A percentile compares a stretch with the other conserved stretches of the same genome.
Conservation (phyloP, 2,329 filamentous ascomycete genomes). For the Pseudopithomyces chartarum region DNA sequence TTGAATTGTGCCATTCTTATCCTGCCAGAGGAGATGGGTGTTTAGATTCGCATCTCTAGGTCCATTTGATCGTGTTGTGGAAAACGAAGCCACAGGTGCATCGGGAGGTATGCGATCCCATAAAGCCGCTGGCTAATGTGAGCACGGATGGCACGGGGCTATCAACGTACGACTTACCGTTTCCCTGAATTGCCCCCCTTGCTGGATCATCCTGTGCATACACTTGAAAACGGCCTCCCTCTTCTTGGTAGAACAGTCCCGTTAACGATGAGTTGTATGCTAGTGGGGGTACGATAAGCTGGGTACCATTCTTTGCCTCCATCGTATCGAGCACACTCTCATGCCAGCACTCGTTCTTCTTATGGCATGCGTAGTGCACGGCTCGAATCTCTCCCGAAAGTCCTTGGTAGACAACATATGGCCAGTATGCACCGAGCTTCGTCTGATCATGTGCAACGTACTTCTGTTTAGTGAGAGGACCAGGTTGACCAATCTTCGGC, state of each 20-base stretch:
- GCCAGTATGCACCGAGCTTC: constrained; percentile 21
- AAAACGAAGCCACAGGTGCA: constrained; percentile 20
- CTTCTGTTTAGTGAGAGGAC: constrained; percentile 18
- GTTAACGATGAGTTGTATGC: constrained; percentile 16
- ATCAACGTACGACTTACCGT: constrained; percentile 9
- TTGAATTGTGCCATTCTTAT: constrained; percentile 15
- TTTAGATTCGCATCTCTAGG: constrained; percentile 9
- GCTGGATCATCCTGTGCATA: constrained; percentile 13
- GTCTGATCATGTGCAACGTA: constrained; percentile 17
- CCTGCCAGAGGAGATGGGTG: constrained; percentile 23
- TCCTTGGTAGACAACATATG: constrained; percentile 20
- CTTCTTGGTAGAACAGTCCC: constrained; percentile 20
- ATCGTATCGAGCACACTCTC: constrained; percentile 17
- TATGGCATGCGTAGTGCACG: constrained; percentile 16
- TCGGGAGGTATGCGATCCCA: constrained; percentile 14
- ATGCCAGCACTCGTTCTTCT: constrained; percentile 20
- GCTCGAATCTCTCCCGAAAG: constrained; percentile 17
- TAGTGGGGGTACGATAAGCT: constrained; percentile 12
- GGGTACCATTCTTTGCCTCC: constrained; percentile 19
- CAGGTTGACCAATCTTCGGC: constrained; percentile 15
- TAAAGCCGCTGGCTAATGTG: constrained; percentile 17
- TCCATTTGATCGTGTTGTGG: constrained; percentile 13
- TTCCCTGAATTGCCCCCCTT: constrained; percentile 12
- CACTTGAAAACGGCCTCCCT: constrained; percentile 12
- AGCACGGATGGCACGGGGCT: not conserved